phyloP scores from a whole-genome alignment of 495 filamentous ascomycete species.

The Penicillium maclennaniae region DNA sequence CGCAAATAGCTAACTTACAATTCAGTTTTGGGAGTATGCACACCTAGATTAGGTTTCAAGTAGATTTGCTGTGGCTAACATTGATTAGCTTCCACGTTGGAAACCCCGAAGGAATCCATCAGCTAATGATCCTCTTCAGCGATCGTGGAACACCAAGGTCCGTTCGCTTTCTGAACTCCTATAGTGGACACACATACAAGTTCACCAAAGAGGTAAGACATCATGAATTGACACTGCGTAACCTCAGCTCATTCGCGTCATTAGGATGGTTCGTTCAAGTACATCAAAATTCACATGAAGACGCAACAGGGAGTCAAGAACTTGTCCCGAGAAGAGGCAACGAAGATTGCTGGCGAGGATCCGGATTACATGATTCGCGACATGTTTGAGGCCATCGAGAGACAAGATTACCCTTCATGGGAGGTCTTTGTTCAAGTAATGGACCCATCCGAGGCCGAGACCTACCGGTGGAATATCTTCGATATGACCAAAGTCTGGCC shows the following conservation, averaged over 20 bases:
- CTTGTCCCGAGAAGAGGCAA: slow-evolving; percentile 57
- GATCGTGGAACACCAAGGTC: slow-evolving; percentile 62
- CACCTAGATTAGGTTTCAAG: slow-evolving; percentile 18
- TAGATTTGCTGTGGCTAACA: slow-evolving; percentile 23
- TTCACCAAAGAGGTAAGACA: slow-evolving; percentile 51
- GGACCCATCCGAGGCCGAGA: slow-evolving; percentile 35
- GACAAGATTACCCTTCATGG: slow-evolving; percentile 39
- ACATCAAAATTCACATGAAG: slow-evolving; percentile 64
- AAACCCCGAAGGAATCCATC: slow-evolving; percentile 62
- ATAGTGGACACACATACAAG: slow-evolving; percentile 65
- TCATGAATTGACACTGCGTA: background rate
- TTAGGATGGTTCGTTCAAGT: slow-evolving; percentile 56
- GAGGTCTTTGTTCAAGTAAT: slow-evolving; percentile 47
- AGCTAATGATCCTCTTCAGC: slow-evolving; percentile 60
- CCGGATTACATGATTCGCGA: slow-evolving; percentile 37
- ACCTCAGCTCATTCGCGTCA: slow-evolving; percentile 11
- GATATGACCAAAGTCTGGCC: slow-evolving; percentile 42
- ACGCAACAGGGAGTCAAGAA: slow-evolving; percentile 60
- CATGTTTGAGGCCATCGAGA: slow-evolving; percentile 34
- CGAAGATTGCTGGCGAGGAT: slow-evolving; percentile 46
- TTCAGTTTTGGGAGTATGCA: slow-evolving; percentile 53
- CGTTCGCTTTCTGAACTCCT: slow-evolving; percentile 59
- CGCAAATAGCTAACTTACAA: slow-evolving; percentile 1
- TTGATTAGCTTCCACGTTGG: slow-evolving; percentile 46
- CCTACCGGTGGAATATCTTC: slow-evolving; percentile 36